phyloP scores from a whole-genome alignment of 495 filamentous ascomycete genomes.

The Stereocaulon alpinum region DNA sequence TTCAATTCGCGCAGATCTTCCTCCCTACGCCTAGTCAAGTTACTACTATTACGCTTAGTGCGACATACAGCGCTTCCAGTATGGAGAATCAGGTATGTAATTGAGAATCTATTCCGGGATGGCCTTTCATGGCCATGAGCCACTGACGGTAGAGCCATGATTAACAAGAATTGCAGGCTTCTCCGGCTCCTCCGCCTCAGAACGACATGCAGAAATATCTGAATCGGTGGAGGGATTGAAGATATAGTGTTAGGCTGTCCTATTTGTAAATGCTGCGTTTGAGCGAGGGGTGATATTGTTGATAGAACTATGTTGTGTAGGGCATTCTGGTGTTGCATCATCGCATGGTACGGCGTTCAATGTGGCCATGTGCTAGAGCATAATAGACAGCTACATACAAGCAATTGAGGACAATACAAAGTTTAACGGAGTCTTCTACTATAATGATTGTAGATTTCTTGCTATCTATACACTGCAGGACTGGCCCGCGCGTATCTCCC shows the following conservation, averaged over 20 bases:
- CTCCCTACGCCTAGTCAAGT: slow-evolving; percentile 44
- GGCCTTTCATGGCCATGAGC: too few species aligned
- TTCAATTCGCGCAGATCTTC: slow-evolving; percentile 46
- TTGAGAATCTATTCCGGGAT: not conserved
- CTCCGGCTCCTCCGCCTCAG: slow-evolving; percentile 36
- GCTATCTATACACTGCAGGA: not conserved
- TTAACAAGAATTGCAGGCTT: slow-evolving; percentile 23
- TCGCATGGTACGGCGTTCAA: slow-evolving; percentile 5
- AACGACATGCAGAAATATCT: slow-evolving; percentile 51
- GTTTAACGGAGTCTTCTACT: not conserved
- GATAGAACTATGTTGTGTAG: not conserved
- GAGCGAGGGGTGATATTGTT: not conserved
- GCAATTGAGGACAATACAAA: not conserved
- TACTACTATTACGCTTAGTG: slow-evolving; percentile 50
- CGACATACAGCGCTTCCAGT: slow-evolving; percentile 45
- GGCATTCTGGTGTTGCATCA: not conserved
- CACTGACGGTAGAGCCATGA: too few species aligned
- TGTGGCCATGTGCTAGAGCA: not conserved
- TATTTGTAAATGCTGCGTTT: slow-evolving; percentile 8
- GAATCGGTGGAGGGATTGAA: slow-evolving; percentile 48
- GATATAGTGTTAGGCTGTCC: not conserved
- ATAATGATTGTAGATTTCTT: not conserved
- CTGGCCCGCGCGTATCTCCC: not conserved
- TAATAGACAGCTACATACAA: not conserved
- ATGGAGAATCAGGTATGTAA: slow-evolving; percentile 56